Percentiles rank a stretch among this genome's conserved stretches.
Evolutionary conservation across 345 rosid genomes (phyloP).

Genomic region (Corymbia maculata): DNA sequence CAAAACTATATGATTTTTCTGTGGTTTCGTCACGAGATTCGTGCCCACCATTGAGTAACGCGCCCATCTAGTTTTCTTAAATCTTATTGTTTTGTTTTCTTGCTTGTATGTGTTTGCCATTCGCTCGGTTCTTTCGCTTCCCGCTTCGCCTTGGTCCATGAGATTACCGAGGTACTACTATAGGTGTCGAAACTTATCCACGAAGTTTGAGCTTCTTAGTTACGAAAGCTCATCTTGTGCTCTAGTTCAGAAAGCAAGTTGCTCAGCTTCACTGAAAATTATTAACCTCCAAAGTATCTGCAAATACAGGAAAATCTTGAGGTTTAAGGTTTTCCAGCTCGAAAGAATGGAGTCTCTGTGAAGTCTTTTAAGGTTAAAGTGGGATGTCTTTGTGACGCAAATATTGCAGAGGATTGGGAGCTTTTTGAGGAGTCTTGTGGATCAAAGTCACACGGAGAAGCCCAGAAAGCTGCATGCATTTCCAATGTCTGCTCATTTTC

Average conservation of each 20-base stretch:
- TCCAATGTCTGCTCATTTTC: neutral
- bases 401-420: neutral
- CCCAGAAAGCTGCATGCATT: neutral
- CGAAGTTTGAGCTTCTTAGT: neutral
- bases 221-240: neutral
- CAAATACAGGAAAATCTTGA: conserved; percentile 3
- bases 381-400: neutral
- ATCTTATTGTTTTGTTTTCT: neutral
- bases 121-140: neutral
- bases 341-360: neutral
- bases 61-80: neutral
- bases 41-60: neutral
- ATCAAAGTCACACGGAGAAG: neutral
- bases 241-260: neutral
- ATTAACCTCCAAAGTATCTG: neutral
- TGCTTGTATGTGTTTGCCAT: neutral
- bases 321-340: conserved; percentile 25
- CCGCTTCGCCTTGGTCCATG: neutral
- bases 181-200: neutral
- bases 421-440: neutral
- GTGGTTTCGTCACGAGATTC: conserved; percentile 18
- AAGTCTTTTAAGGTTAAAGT: neutral
- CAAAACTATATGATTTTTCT: neutral
- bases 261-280: neutral
- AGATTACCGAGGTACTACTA: neutral